A percentile compares a stretch with the other conserved stretches of the same genome.
These are phyloP conservation scores for Westerdykella ornata DNA, from an alignment of 2,329 filamentous ascomycete species.

Conservation along the genomic window DNA sequence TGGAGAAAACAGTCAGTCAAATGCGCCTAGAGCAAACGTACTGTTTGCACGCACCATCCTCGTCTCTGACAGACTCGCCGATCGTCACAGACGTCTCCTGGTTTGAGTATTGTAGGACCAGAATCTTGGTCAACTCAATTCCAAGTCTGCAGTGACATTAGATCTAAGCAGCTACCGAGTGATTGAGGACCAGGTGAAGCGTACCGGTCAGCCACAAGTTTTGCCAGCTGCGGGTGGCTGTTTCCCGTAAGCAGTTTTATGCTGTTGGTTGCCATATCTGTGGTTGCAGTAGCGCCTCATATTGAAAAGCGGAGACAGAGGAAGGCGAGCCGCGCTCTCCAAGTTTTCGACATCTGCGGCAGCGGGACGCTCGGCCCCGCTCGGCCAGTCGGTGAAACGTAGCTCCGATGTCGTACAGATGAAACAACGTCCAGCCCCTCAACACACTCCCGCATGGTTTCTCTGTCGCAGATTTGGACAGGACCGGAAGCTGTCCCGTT, in stretches of 20 bases:
- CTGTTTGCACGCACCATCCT: constrained; percentile 60
- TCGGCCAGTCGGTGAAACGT: no score
- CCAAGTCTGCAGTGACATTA: constrained; percentile 52
- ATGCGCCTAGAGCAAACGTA: background rate
- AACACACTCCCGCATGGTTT: no score
- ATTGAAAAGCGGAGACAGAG: constrained; percentile 4
- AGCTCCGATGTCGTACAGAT: no score
- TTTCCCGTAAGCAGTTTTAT: constrained; percentile 71
- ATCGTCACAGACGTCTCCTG: constrained; percentile 87
- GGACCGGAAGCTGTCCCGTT: no score
- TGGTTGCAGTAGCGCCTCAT: constrained; percentile 11
- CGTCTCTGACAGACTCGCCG: constrained; percentile 90
- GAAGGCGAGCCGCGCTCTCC: background rate
- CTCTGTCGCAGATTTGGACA: no score
- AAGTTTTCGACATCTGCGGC: background rate
- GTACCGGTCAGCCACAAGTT: constrained; percentile 61
- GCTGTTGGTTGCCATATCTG: constrained; percentile 60
- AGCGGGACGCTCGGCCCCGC: background rate
- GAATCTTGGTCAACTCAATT: constrained; percentile 70
- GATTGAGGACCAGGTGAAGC: constrained; percentile 11
- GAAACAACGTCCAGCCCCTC: no score
- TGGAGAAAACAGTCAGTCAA: constrained; percentile 29
- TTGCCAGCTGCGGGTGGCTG: constrained; percentile 65
- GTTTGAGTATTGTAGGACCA: constrained; percentile 79
- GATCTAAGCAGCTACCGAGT: constrained; percentile 4